A percentile compares a stretch with the other conserved stretches of the same genome.
Conservation (phyloP, 1,284 basidiomycete genomes). For the Trichosporon sp. region DNA sequence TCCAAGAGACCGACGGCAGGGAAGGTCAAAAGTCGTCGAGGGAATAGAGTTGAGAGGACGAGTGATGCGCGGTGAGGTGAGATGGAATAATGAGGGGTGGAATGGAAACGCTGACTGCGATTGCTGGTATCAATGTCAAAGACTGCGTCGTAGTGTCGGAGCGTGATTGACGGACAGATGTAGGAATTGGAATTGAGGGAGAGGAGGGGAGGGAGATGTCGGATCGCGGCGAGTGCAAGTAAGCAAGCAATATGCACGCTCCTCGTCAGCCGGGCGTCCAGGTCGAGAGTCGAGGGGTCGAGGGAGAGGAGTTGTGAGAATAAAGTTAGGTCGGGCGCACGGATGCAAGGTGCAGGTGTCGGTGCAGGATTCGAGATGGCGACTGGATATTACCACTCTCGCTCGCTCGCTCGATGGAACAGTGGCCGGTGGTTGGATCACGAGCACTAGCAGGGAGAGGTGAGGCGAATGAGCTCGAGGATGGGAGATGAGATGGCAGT, state of each 20-base stretch:
- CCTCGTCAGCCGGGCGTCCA: neutral
- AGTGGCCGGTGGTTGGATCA: neutral
- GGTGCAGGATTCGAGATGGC: neutral
- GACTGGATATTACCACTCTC: neutral
- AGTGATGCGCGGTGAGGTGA: neutral
- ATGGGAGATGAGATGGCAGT: neutral
- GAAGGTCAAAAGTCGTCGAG: neutral
- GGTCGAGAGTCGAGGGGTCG: neutral
- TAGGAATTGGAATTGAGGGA: no score
- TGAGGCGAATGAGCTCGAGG: neutral
- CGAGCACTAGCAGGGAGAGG: no score
- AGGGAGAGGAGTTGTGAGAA: neutral
- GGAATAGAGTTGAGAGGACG: neutral
- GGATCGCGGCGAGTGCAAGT: neutral
- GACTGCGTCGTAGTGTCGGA: neutral
- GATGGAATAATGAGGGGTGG: neutral
- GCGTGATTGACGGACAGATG: neutral
- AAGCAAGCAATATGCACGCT: no score
- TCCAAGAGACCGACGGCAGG: neutral
- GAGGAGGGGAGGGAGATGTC: neutral
- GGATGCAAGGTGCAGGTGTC: neutral
- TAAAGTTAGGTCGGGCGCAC: neutral
- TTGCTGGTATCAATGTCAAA: neutral
- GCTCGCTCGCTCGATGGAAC: neutral
- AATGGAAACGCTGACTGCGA: neutral